Evolutionary conservation across 2,329 filamentous ascomycete species (phyloP), one percentile per base, ranked within the genome.

Genomic region (Cercospora berteroae): DNA sequence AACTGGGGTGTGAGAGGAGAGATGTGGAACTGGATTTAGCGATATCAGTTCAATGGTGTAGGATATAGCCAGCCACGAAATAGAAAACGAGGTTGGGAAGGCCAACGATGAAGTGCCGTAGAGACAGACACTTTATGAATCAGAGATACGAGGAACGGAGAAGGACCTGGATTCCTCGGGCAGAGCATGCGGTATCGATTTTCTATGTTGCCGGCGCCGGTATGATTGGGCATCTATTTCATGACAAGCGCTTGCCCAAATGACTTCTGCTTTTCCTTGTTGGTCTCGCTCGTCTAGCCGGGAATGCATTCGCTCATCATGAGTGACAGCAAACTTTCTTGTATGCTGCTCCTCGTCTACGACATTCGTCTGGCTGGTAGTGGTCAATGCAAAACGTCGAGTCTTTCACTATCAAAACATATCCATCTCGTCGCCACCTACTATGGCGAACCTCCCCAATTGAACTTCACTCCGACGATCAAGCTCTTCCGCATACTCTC

Each of bases 391-490:
- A 25, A 8, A 52, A 27, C 16, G 48, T 13, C 25, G 20, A 52
- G 48, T 23, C 48, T 13, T 13, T 27, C 10, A 52, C 48, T 27
- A 52, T 69, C 60, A 74, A 16, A 76, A 66, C 56, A 78, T 73
- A 65, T 78, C 75, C 75, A 77, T 75, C 63, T 67, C 74, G 50
- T 77, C 74, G 8, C 67, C 80, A 68, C 80, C 81, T 18, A 72
- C 78, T 77, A 97, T 92, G 16, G 91, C 90, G 83, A 96, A 97
- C 77, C 96, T 89, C 66, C 96, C 93, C 76, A 92, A 91, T 80
- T 95, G 89, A 77, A 97, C 93, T 63, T 92, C 90, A 62, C 90
- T 92, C 72, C 95, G 90, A 70, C 93, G 86, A 80, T 99, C 95
- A 75, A 99, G 82, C 80, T 98, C 93, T 25, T 87, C 88, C 80